Evolutionary conservation across 2,329 filamentous ascomycete genomes (phyloP), one percentile per base, ranked within the genome.

Genomic region (Verruconis gallopava): DNA sequence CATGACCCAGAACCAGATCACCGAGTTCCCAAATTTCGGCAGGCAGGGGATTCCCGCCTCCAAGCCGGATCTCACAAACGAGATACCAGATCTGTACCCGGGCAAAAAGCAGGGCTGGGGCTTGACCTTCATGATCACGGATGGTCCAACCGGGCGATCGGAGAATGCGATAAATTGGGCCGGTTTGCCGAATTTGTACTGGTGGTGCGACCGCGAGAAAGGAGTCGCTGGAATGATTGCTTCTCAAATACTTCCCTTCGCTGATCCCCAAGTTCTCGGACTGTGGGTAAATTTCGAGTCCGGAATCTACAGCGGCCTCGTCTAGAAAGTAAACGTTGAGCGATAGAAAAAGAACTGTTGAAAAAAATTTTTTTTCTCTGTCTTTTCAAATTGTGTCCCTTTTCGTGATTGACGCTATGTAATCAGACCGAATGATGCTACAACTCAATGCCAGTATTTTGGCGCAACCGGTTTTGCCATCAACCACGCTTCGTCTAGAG

Each of bases 401-500:
- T n/a, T n/a, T n/a, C n/a, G n/a, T n/a, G n/a, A n/a, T n/a, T n/a
- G n/a, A n/a, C n/a, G n/a, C n/a, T n/a, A n/a, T n/a, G n/a, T n/a
- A n/a, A n/a, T n/a, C n/a, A n/a, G n/a, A n/a, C n/a, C n/a, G n/a
- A n/a, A n/a, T n/a, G n/a, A n/a, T n/a, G n/a, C n/a, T n/a, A n/a
- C n/a, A n/a, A n/a, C n/a, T 30, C n/a, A 30, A 30, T 30, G 25
- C 25, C 25, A 36, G n/a, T 30, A 30, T 30, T 30, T 30, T n/a
- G 25, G 25, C 25, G n/a, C 25, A 30, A 38, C 37, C 6, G 15
- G 37, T 37, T 33, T 44, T 2, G 37, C 42, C 17, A 14, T 44
- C 14, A 25, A 49, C 85, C 86, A 93, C 2, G 81, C 85, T 58
- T 82, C 66, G 50, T 93, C 84, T 44, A 93, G 64, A 9, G 73